Evolutionary conservation across 257 asterid genomes (phyloP).

Genomic region (Primulina eburnea): DNA sequence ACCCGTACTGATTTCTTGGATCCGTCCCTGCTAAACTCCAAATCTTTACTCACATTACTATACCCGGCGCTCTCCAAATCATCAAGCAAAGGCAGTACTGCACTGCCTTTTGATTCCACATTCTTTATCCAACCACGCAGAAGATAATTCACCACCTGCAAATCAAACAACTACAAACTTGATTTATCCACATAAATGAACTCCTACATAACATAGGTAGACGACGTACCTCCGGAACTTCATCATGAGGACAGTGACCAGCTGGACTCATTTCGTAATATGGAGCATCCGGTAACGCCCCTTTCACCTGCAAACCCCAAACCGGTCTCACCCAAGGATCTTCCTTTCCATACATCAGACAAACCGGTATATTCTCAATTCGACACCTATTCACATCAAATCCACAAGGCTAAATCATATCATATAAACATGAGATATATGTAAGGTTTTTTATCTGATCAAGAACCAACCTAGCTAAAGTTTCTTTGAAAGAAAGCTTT

Average conservation of each 20-base stretch:
- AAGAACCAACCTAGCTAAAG: slow-evolving; percentile 54
- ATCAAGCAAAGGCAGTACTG: slow-evolving; percentile 63
- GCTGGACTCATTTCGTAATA: slow-evolving; percentile 94
- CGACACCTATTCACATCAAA: slow-evolving; percentile 52
- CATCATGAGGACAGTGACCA: slow-evolving; percentile 99
- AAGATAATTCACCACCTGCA: slow-evolving; percentile 78
- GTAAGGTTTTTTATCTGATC: neutral
- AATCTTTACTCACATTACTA: slow-evolving; percentile 40
- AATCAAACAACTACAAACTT: neutral
- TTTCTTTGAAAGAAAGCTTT: slow-evolving; percentile 62
- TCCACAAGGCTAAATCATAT: neutral
- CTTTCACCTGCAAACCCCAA: slow-evolving; percentile 69
- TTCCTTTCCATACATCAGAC: slow-evolving; percentile 86
- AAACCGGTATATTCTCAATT: slow-evolving; percentile 54
- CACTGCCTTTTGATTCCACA: slow-evolving; percentile 61
- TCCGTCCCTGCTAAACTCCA: slow-evolving; percentile 58
- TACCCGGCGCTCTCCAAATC: slow-evolving; percentile 30
- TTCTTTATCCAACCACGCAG: slow-evolving; percentile 83
- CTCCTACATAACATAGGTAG: no score
- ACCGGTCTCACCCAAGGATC: slow-evolving; percentile 95
- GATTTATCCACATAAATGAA: no score
- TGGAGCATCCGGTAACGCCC: slow-evolving; percentile 69
- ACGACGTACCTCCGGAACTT: slow-evolving; percentile 47
- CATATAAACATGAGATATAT: neutral
- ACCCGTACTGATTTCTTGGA: slow-evolving; percentile 52